These are phyloP conservation scores for Acanthamoeba culbertsoni DNA, from an alignment of 208 protist genomes.

Conservation along the genomic window DNA sequence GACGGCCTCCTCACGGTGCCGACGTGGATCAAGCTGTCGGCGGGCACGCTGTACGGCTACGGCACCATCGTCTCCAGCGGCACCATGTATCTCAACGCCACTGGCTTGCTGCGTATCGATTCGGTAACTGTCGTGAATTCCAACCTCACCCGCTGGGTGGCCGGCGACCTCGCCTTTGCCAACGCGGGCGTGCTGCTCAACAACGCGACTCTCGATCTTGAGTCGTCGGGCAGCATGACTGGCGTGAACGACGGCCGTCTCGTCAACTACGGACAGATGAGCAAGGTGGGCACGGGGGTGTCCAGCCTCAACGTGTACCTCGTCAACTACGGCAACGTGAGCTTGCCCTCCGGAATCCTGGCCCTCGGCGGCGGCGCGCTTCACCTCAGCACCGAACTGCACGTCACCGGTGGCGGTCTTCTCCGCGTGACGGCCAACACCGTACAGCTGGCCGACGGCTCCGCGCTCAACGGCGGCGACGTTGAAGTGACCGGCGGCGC, in stretches of 20 bases:
- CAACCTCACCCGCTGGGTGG: slow-evolving; percentile 37
- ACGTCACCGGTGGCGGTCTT: not conserved
- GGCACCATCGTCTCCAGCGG: not conserved
- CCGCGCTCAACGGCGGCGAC: not conserved
- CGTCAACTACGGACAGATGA: slow-evolving; percentile 31
- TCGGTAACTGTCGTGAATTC: not conserved
- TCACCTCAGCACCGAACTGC: not conserved
- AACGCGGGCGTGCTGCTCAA: slow-evolving; percentile 13
- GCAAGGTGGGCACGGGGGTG: not conserved
- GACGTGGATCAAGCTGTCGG: not conserved
- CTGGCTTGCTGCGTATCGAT: not conserved
- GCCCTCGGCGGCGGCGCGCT: not conserved
- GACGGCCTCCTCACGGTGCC: slow-evolving; percentile 10
- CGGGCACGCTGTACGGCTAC: slow-evolving; percentile 13
- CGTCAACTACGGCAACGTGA: not conserved
- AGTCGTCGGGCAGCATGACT: slow-evolving; percentile 3
- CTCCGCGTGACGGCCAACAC: not conserved
- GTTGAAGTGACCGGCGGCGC: not conserved
- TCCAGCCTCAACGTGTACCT: slow-evolving; percentile 4
- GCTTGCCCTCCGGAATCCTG: not conserved
- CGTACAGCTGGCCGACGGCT: not conserved
- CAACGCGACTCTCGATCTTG: not conserved
- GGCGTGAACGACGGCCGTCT: not conserved
- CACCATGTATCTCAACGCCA: slow-evolving; percentile 42
- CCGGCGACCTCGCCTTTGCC: not conserved